Conservation (phyloP, 2,329 filamentous ascomycete species). For the Dactylellina sp. region DNA sequence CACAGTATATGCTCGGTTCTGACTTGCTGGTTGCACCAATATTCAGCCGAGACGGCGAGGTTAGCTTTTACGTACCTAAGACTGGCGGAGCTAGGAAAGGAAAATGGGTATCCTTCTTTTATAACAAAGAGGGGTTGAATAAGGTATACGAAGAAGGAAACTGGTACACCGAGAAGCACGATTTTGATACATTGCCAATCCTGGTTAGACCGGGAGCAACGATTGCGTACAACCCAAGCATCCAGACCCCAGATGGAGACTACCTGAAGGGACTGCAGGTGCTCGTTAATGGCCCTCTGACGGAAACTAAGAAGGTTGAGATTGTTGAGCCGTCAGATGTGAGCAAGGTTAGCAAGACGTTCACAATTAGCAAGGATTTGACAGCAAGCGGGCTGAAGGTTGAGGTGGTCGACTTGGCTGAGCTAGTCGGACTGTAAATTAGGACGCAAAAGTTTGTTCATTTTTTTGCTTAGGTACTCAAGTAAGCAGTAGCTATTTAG, state of each 20-base stretch:
- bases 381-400: constrained; percentile 26
- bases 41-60: constrained; percentile 73
- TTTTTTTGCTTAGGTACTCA: constrained; percentile 4
- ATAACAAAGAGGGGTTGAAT: constrained; percentile 61
- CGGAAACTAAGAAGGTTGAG: constrained; percentile 29
- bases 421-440: neutral
- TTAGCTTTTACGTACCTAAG: constrained; percentile 75
- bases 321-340: constrained; percentile 40
- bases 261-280: constrained; percentile 42
- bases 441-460: neutral
- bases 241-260: constrained; percentile 42
- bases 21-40: constrained; percentile 74
- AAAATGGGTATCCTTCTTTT: constrained; percentile 68
- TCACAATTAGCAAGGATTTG: constrained; percentile 33
- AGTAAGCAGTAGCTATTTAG: too few species aligned
- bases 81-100: constrained; percentile 59
- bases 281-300: constrained; percentile 49
- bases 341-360: constrained; percentile 37
- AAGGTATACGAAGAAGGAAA: constrained; percentile 60
- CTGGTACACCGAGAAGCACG: constrained; percentile 73
- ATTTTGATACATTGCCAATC: constrained; percentile 71
- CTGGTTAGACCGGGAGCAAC: constrained; percentile 71
- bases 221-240: constrained; percentile 37
- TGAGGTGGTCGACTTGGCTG: constrained; percentile 32
- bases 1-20: constrained; percentile 79